A percentile compares a stretch with the other conserved stretches of the same genome.
phyloP scores from a whole-genome alignment of 352 stramenopile genomes.

The Thraustochytrium sp. region DNA sequence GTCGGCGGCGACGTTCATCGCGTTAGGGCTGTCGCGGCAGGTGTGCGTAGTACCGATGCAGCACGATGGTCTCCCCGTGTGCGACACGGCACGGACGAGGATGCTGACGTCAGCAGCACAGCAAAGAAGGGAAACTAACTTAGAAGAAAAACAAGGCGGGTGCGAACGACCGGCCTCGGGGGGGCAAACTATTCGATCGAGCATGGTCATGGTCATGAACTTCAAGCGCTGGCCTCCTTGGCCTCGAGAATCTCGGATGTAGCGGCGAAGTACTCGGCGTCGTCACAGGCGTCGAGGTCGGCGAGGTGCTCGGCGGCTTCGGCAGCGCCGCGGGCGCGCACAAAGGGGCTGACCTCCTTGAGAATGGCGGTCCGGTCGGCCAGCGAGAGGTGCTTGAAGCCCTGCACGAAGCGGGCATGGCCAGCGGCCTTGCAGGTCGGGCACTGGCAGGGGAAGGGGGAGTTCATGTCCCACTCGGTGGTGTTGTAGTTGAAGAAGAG shows the following conservation, averaged over 20 bases:
- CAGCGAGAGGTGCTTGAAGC: constrained; percentile 68
- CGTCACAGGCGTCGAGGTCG: not conserved
- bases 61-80: no score
- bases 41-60: no score
- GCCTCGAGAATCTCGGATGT: not conserved
- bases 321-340: not conserved
- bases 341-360: not conserved
- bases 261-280: not conserved
- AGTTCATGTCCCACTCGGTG: constrained; percentile 83
- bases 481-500: constrained; percentile 77
- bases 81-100: no score
- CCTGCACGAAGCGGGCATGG: constrained; percentile 64
- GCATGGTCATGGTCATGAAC: not conserved
- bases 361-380: constrained; percentile 59
- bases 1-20: no score
- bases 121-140: no score
- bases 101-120: no score
- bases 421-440: constrained; percentile 52
- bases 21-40: no score
- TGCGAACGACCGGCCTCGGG: not conserved
- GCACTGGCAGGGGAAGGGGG: constrained; percentile 76
- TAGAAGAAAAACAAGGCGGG: not conserved
- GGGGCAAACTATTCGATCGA: not conserved
- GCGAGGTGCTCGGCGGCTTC: not conserved
- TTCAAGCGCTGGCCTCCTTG: not conserved